Percentiles rank a stretch among this genome's conserved stretches.
These are phyloP conservation scores for Saccharomycopsis guyanensis DNA, from an alignment of 805 yeast genomes.

Conservation along the genomic window DNA sequence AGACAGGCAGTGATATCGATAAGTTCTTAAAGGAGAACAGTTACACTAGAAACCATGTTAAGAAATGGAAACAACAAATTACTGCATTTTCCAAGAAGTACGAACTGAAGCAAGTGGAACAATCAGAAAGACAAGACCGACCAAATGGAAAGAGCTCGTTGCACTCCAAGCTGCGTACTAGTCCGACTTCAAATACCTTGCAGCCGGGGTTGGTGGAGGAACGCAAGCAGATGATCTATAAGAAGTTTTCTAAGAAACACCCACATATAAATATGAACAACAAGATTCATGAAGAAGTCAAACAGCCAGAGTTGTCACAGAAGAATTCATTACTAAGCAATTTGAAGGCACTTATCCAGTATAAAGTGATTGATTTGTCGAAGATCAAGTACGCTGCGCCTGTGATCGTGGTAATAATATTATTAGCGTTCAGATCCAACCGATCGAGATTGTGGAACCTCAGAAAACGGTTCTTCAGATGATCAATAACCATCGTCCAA, in stretches of 20 bases:
- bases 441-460: not conserved
- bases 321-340: slow-evolving; percentile 7
- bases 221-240: slow-evolving; percentile 12
- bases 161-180: too few relatives aligned
- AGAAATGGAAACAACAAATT: not conserved
- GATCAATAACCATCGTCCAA: not conserved
- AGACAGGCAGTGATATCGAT: not conserved
- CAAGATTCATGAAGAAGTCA: not conserved
- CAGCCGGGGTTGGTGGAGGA: slow-evolving; percentile 1
- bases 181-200: not conserved
- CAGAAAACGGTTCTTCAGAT: not conserved
- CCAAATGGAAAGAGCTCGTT: too few relatives aligned
- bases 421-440: not conserved
- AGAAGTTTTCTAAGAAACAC: slow-evolving; percentile 13
- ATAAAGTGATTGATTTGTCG: not conserved
- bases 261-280: slow-evolving; percentile 15
- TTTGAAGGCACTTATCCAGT: slow-evolving; percentile 4
- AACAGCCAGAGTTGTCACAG: not conserved
- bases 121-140: too few relatives aligned
- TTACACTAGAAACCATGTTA: not conserved
- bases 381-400: not conserved
- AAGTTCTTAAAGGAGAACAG: not conserved
- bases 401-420: not conserved
- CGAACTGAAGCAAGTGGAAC: not conserved
- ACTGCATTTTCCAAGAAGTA: not conserved